These are phyloP conservation scores for Lenwebbia sp. DNA, from an alignment of 345 rosid genomes.

Conservation along the genomic window DNA sequence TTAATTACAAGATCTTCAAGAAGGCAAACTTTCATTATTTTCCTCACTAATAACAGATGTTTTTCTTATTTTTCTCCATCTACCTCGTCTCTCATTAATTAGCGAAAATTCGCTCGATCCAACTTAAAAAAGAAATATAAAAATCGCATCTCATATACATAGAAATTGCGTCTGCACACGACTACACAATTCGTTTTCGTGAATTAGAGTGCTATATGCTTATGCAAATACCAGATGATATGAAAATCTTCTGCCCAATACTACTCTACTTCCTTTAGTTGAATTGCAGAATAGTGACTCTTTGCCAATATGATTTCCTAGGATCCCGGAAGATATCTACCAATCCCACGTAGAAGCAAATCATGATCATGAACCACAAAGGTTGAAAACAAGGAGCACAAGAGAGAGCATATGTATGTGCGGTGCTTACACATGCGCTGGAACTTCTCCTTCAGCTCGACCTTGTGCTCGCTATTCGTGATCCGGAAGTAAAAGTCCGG, in stretches of 20 bases:
- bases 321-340: no score
- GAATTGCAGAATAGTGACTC: no score
- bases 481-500: slow-evolving; percentile 44
- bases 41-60: not conserved
- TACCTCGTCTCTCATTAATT: not conserved
- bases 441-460: slow-evolving; percentile 50
- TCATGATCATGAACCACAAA: not conserved
- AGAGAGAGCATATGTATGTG: not conserved
- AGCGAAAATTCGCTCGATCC: not conserved
- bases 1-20: not conserved
- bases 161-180: no score
- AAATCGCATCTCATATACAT: not conserved
- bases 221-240: not conserved
- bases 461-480: slow-evolving; percentile 40
- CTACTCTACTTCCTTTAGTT: no score
- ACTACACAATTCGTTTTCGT: no score
- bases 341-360: not conserved
- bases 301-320: no score
- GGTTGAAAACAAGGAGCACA: not conserved
- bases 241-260: not conserved
- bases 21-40: not conserved
- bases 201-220: not conserved
- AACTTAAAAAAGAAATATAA: not conserved
- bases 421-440: slow-evolving; percentile 42
- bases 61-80: not conserved